Base-by-base conservation (phyloP, 306 rosid species). In the Trifolium dubium region DNA sequence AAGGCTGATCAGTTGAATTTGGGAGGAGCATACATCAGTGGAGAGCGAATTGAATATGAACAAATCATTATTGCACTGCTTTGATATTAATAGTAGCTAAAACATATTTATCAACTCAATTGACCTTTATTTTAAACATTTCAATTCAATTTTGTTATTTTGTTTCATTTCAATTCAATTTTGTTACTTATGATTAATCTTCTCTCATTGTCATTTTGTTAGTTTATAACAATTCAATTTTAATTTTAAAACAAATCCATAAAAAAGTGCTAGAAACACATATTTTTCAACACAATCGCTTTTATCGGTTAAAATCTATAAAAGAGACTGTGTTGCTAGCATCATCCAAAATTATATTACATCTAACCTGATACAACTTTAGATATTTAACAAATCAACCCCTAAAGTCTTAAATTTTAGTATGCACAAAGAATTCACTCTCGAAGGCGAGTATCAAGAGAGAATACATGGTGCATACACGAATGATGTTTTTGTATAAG, bases 1-100 rank as follows among this genome's bases (percentile, higher is more conserved):
- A 72, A 87, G 89, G 86, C 97, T 92, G 85, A 29, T 62, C 79
- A 75, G 51, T 81, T 58, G 69, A 75, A 80, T 19, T 47, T 75
- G 19, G 13, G n/a, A 31, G 39, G 70, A 23, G 70, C 49, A 66
- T 75, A 53, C 46, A 74, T 74, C 67, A 61, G n/a, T n/a, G n/a
- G 53, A 28, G 67, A 10, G n/a, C 62, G 8, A 69, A 23, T 64
- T 80, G 71, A 60, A 76, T 75, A 79, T 58, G 53, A 67, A 72
- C 43, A 68, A 32, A 15, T 40, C 73, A 41, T 31, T 32, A 39
- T 28, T 37, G 39, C 64, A 54, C 29, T 54, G 74, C 15, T 30
- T 34, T 17, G 31, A 41, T 35, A 60, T 60, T 60, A 31, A 3
- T 31, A 60, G 11, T 3, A 43, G 13, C 41, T 37, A 62, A 51